Evolutionary conservation across 495 filamentous ascomycete species (phyloP).

Genomic region (Haplographium delicatum): DNA sequence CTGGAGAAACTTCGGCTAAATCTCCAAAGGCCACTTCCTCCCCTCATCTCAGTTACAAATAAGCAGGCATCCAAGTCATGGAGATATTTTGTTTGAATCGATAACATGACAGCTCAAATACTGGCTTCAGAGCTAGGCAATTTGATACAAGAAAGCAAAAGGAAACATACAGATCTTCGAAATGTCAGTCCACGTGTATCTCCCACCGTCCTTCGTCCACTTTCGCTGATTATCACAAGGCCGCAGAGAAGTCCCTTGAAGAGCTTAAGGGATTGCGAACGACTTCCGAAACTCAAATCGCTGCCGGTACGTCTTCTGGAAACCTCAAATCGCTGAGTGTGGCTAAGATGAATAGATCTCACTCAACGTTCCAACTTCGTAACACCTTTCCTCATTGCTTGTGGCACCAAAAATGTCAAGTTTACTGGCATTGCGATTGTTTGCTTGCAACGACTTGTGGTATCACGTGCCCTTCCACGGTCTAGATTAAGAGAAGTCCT

Average conservation of each 20-base stretch:
- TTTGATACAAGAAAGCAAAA: slow-evolving; percentile 91
- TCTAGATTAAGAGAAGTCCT: slow-evolving; percentile 74
- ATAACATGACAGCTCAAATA: slow-evolving; percentile 87
- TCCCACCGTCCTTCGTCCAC: background rate
- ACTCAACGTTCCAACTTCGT: slow-evolving; percentile 75
- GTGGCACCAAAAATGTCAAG: slow-evolving; percentile 80
- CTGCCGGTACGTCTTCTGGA: slow-evolving; percentile 58
- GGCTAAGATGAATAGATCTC: slow-evolving; percentile 56
- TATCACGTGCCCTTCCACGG: slow-evolving; percentile 69
- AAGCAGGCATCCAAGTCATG: slow-evolving; percentile 13
- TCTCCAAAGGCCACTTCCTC: slow-evolving; percentile 4
- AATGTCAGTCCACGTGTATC: slow-evolving; percentile 49
- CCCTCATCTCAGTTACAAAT: background rate
- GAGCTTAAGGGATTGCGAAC: slow-evolving; percentile 77
- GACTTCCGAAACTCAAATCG: slow-evolving; percentile 75
- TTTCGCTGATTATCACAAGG: slow-evolving; percentile 45
- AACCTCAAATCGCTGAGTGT: background rate
- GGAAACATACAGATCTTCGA: slow-evolving; percentile 83
- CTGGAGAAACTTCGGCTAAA: slow-evolving; percentile 19
- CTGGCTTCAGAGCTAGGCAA: slow-evolving; percentile 84
- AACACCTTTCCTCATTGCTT: slow-evolving; percentile 89
- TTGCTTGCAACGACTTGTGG: slow-evolving; percentile 82
- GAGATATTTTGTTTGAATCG: slow-evolving; percentile 24
- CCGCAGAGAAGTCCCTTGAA: slow-evolving; percentile 87
- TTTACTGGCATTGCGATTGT: slow-evolving; percentile 80